Percentiles rank a stretch among this genome's conserved stretches.
These are phyloP conservation scores for Leccinum pseudoinsigne DNA, from an alignment of 1,284 basidiomycete genomes.

Conservation along the genomic window DNA sequence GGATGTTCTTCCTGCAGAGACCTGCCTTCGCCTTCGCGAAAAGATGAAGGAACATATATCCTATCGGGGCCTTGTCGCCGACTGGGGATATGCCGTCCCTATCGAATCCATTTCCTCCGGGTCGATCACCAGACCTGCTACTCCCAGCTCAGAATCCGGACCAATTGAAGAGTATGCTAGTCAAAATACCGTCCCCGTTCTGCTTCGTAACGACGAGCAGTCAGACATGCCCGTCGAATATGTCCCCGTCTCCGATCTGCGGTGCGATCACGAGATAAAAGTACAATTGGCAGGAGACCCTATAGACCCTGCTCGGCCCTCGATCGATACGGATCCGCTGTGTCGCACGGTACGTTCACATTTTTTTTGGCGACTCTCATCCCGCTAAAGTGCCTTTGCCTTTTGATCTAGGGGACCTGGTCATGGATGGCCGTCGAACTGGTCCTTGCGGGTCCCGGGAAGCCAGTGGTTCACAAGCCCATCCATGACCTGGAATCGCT, in stretches of 20 bases:
- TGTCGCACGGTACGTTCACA: background rate
- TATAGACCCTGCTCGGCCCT: background rate
- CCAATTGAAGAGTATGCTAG: background rate
- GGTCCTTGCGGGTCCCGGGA: background rate
- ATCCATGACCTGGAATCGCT: background rate
- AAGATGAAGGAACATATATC: background rate
- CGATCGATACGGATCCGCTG: background rate
- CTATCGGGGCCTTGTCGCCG: background rate
- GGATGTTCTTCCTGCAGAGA: background rate
- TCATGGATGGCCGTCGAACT: background rate
- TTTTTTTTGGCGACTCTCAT: no score
- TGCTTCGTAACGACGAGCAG: background rate
- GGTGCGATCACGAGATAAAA: background rate
- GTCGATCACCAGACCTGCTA: background rate
- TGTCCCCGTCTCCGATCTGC: background rate
- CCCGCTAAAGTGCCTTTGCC: background rate
- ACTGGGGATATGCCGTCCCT: background rate
- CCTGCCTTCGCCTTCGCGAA: background rate
- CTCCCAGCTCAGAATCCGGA: background rate
- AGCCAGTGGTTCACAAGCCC: background rate
- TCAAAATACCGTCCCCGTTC: background rate
- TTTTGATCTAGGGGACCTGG: background rate
- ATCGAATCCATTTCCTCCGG: background rate
- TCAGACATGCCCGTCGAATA: background rate
- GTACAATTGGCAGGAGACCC: background rate